phyloP scores from a whole-genome alignment of 2,329 filamentous ascomycete species.

The Fusarium sp. region DNA sequence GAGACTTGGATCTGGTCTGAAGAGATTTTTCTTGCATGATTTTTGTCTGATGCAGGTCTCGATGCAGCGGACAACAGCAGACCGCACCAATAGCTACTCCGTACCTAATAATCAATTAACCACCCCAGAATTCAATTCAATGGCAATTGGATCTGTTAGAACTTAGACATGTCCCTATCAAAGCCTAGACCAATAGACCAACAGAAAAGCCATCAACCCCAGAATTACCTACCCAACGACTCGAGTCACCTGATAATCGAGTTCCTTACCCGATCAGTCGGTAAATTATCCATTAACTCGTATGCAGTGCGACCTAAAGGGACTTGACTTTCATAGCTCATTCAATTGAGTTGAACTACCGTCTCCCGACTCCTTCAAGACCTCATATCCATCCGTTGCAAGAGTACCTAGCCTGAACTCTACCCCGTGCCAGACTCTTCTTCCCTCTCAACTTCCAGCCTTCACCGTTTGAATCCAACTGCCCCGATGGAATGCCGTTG shows the following conservation, averaged over 20 bases:
- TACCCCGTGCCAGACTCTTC: neutral
- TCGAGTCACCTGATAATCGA: conserved; percentile 16
- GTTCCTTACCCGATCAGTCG: neutral
- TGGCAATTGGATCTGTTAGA: neutral
- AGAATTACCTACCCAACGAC: conserved; percentile 1
- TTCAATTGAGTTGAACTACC: neutral
- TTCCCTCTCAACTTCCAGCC: neutral
- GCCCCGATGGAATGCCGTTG: conserved; percentile 21
- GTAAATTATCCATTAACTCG: neutral
- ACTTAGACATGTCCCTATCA: neutral
- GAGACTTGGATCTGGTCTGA: conserved; percentile 4
- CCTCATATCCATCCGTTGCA: neutral
- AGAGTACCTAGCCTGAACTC: neutral
- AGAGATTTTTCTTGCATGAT: conserved; percentile 10
- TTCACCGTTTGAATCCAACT: conserved; percentile 27
- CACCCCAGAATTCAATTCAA: neutral
- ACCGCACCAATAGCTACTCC: neutral
- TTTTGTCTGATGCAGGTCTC: neutral
- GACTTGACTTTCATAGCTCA: neutral
- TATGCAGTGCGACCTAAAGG: conserved; percentile 5
- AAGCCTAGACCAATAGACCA: conserved; percentile 1
- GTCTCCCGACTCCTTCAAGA: neutral
- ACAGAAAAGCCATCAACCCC: conserved; percentile 1
- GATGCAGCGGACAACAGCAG: neutral
- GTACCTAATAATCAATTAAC: neutral